Percentiles rank a stretch among this genome's conserved stretches.
Evolutionary conservation across 192 early-diverging fungal species (phyloP).

Genomic region (Coemansia sp.): DNA sequence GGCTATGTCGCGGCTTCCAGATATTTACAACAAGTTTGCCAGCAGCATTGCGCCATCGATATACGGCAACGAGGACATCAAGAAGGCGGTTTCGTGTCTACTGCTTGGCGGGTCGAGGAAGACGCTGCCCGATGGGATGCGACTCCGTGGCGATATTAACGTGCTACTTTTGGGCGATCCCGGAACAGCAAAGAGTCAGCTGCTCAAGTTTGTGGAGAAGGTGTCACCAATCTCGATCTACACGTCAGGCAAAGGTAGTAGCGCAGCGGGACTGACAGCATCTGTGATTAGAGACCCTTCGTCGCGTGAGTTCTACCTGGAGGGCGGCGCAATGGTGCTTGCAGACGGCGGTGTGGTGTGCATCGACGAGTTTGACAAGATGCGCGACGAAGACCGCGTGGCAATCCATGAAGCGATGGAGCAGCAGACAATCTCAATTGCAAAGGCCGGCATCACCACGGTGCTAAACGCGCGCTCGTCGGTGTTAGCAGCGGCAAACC

Average conservation of each 20-base stretch:
- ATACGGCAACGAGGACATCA: slow-evolving; percentile 96
- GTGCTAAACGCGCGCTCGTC: slow-evolving; percentile 96
- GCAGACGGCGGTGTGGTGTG: slow-evolving; percentile 99
- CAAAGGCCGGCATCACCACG: slow-evolving; percentile 99
- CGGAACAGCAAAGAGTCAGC: slow-evolving; percentile 96
- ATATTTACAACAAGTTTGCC: slow-evolving; percentile 88
- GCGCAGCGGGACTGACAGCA: slow-evolving; percentile 97
- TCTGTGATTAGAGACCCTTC: slow-evolving; percentile 91
- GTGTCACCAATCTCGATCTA: slow-evolving; percentile 98
- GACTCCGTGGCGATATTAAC: slow-evolving; percentile 96
- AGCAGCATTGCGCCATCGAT: slow-evolving; percentile 96
- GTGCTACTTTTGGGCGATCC: slow-evolving; percentile 96
- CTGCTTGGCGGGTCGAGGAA: slow-evolving; percentile 97
- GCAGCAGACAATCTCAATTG: slow-evolving; percentile 99
- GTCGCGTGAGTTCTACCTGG: slow-evolving; percentile 93
- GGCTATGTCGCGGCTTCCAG: slow-evolving; percentile 78
- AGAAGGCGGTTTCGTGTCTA: slow-evolving; percentile 90
- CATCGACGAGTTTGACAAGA: slow-evolving; percentile 99
- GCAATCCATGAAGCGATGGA: slow-evolving; percentile 99
- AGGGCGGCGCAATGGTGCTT: slow-evolving; percentile 99
- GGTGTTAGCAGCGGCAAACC: slow-evolving; percentile 97
- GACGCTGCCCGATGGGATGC: slow-evolving; percentile 93
- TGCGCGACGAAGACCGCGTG: slow-evolving; percentile 98
- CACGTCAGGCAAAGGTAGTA: slow-evolving; percentile 98
- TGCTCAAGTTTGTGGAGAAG: slow-evolving; percentile 98